Base-by-base conservation (phyloP, 2,329 filamentous ascomycete species). In the Scopulariopsis brevicaulis region DNA sequence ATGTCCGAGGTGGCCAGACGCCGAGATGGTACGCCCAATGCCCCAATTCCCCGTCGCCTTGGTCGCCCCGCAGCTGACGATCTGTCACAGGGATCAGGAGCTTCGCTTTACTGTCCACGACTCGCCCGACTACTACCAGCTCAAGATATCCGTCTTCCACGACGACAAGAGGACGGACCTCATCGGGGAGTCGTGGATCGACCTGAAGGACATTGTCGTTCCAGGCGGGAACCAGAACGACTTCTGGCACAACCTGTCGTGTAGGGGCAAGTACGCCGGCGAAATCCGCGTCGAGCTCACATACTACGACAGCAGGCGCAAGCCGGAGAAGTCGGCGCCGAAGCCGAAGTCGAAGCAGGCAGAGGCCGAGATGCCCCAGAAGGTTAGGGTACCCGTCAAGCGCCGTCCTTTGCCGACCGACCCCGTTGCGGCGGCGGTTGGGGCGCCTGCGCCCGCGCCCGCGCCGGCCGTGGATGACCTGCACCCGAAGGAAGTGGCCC, bases 141-240 rank as follows among this genome's bases (percentile, higher is more conserved):
- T 99, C 59, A 99, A 99, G 70, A 80, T 97, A 18, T 96, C 93
- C 2, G 83, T 97, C 6, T 99, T 99, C 75, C 96, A 96, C 69
- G 94, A 99, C 67, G 94, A 99, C 73, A 97, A 96, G 76, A 95
- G 88, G 75, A 97, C 93, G 0, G 94, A 99, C 64, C 73, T 99
- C 63, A 96, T 99, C 65, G 94, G 94, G 63, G 94, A 99, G 72
- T 85, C 89, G 7, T 96, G 90, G 86, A 83, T 97, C 59, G 87
- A 89, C 67, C 78, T 99, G 60, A 84, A 85, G 64, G 81, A 84
- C 64, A 88, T 99, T 65, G 82, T 99, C 62, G 80, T 92, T 22
- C 78, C 85, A 1, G 92, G 94, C 54, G 94, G 94, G 54, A 92
- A 94, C n/a, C 90, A 96, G 73, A 91, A 82, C 67, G 94, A 99